A percentile compares a stretch with the other conserved stretches of the same genome.
phyloP scores from a whole-genome alignment of 2,329 filamentous ascomycete genomes.

The Botrytis porri region DNA sequence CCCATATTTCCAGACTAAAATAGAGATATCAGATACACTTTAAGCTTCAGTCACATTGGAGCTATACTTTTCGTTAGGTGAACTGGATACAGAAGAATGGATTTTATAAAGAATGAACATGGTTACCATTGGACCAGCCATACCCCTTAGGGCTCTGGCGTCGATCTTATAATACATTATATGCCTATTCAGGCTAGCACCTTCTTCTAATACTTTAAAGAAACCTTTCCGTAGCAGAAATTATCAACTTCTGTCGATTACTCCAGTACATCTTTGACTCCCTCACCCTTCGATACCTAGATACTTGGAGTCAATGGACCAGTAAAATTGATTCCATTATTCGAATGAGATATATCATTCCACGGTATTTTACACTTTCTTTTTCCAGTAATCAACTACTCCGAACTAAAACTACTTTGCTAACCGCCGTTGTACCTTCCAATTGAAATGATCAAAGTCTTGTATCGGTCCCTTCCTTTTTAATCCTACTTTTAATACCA shows the following conservation, averaged over 20 bases:
- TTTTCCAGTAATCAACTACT: neutral
- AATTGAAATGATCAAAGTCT: neutral
- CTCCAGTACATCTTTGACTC: neutral
- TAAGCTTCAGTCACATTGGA: neutral
- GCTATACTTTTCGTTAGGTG: neutral
- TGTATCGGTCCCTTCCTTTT: neutral
- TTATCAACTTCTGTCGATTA: neutral
- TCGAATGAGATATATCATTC: neutral
- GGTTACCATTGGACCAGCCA: too few species aligned
- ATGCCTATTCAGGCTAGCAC: too few species aligned
- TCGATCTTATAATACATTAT: too few species aligned
- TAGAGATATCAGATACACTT: neutral
- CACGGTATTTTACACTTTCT: neutral
- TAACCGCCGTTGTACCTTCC: neutral
- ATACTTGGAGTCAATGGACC: neutral
- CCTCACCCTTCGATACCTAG: neutral
- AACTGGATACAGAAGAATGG: too few species aligned
- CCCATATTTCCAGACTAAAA: neutral
- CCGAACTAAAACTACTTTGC: neutral
- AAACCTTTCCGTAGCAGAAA: neutral
- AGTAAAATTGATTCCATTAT: neutral
- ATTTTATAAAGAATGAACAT: too few species aligned
- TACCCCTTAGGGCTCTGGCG: too few species aligned
- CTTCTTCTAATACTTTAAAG: too few species aligned
- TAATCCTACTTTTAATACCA: neutral